Evolutionary conservation across 208 protist genomes (phyloP), one percentile per base, ranked within the genome.

Genomic region (Leishmania amazonensis): DNA sequence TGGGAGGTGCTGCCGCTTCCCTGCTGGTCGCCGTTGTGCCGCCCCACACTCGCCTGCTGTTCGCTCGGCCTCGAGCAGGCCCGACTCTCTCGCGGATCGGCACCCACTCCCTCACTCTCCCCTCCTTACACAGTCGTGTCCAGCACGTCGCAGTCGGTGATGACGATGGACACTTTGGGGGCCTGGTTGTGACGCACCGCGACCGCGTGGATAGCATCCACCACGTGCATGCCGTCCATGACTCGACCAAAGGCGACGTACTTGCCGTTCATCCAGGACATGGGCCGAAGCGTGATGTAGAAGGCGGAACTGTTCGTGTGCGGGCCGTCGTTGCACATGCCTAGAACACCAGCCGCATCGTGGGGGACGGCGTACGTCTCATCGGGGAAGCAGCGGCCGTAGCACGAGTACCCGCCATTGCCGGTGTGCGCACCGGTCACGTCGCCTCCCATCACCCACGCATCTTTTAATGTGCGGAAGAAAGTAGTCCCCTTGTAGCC

Each of bases 241-340:
- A 99, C 97, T n/a, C 91, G 89, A 17, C 98, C 98, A 88, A 99
- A 99, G 35, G 98, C 98, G 0, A 99, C 96, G 85, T 99, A 99
- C 76, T 95, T 96, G 15, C 89, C 83, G 80, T 99, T 96, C 93
- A 99, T 97, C 94, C 94, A 97, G 35, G 88, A 90, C 89, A 94
- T 91, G 40, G 86, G 76, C 54, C 88, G 87, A 49, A 87, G 85
- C 17, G 96, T 98, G 47, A 98, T 95, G 87, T 98, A 98, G 86
- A 98, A 98, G 35, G 89, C 83, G 31, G 94, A 97, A 28, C 90
- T 89, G 85, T 96, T 98, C 8, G 93, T 98, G 85, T 97, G 87
- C 42, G 84, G 89, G 42, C 94, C 92, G 58, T 96, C 93, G 85
- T 98, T 98, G 85, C 93, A 97, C 96, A 98, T 98, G 45, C 94